Evolutionary conservation across 202 grass and related monocot species (phyloP), one percentile per base, ranked within the genome.

Genomic region (Musa balbisiana): DNA sequence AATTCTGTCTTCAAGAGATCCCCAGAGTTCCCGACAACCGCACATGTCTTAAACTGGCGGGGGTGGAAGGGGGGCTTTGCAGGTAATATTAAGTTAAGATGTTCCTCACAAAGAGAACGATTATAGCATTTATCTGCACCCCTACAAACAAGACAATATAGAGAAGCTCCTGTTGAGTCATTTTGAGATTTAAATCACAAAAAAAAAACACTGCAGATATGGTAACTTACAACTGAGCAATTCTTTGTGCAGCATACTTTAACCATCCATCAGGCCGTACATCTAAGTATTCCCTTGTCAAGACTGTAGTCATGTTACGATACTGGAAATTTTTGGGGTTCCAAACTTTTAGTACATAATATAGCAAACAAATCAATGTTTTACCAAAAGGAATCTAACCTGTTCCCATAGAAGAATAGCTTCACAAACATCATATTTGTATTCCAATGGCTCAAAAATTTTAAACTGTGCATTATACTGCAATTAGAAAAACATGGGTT

Each of bases 251-350:
- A 62, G 94, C 90, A 81, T 93, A 93, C 73, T 92, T 85, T 75
- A 93, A 71, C 95, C 95, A 98, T 76, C 95, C 95, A 82, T 90
- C 88, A 58, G 95, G 91, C 58, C 91, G 84, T 72, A 88, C 95
- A 88, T 94, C 95, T 81, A 98, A 80, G 64, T 98, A 98, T 82
- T 98, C 91, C 87, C 95, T 86, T 89, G 95, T 98, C 88, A 98
- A 83, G 33, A 98, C 88, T 70, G 95, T 98, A 8, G 89, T 98
- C 91, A 92, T 92, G 83, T 88, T 98, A 75, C 91, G 90, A 77
- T 98, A 93, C 95, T 98, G 84, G 51, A 73, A 86, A 51, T 75
- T 49, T 72, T 22, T 67, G 71, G 70, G 73, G 26, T 64, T 43
- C 33, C 33, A 43, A 43, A 43, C 33, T 43, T 67, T 89, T 55